Evolutionary conservation across 208 protist genomes (phyloP), one percentile per base, ranked within the genome.

Genomic region (Trypanosoma mega): DNA sequence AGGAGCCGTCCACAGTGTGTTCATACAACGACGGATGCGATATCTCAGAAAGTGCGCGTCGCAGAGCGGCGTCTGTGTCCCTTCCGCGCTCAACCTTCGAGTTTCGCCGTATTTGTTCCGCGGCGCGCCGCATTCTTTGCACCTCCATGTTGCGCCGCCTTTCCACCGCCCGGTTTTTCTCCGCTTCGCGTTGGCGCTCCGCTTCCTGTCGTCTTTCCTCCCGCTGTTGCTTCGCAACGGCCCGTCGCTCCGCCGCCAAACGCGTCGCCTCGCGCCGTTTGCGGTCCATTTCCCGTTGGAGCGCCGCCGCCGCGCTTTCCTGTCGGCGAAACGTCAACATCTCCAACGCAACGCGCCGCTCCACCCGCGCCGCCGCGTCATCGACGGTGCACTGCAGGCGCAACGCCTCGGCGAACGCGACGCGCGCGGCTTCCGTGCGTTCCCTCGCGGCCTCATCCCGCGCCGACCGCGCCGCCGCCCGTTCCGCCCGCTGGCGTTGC

Each of bases 251-350:
- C 26, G 27, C 27, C 21, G 37, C 65, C 39, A 36, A 33, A 9
- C 31, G 65, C 56, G 63, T 18, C 33, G 47, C 48, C 39, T 29
- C 50, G 29, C 31, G 55, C 26, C 39, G 7, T 37, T 57, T 52
- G 20, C 47, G 55, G 14, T 61, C 21, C 16, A 49, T 33, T 33
- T 65, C 55, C 31, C 8, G 16, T 20, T 56, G 55, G 24, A 30
- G 41, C 27, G 16, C 23, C 5, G 12, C 2, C 29, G 36, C 30
- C 20, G 18, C 3, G 26, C 48, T 61, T 29, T 64, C 23, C 37
- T 71, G 65, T 9, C 56, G 53, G 31, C 49, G 65, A 36, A 64
- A 61, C 20, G 65, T 49, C 14, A 46, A 18, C 30, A 64, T 9
- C 37, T 71, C 65, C 4, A 48, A 30, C 33, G 36, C 49, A 4